Conservation (phyloP, 2,329 filamentous ascomycete species). For the Colletotrichum lupini region DNA sequence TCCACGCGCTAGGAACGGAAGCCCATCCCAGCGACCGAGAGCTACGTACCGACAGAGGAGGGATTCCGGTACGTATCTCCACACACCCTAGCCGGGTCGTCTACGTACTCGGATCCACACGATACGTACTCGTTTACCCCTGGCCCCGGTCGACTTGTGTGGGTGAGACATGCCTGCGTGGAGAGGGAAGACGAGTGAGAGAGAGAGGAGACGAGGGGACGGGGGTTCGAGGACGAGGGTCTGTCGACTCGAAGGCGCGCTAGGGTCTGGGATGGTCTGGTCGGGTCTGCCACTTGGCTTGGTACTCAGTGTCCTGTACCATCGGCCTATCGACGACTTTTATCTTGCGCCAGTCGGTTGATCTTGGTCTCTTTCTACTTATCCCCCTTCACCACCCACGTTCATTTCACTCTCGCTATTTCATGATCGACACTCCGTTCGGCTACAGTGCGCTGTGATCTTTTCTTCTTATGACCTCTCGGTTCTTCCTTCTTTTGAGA, state of each 20-base stretch:
- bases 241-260: conserved; percentile 41
- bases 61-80: conserved; percentile 8
- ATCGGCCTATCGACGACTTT: conserved; percentile 50
- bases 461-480: conserved; percentile 59
- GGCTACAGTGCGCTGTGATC: conserved; percentile 55
- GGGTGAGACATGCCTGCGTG: conserved; percentile 61
- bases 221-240: conserved; percentile 40
- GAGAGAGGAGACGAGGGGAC: conserved; percentile 37
- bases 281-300: conserved; percentile 22
- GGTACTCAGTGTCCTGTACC: conserved; percentile 32
- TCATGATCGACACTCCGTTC: conserved; percentile 61
- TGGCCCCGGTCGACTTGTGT: conserved; percentile 53
- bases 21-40: conserved; percentile 24
- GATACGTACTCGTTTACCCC: conserved; percentile 12
- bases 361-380: conserved; percentile 59
- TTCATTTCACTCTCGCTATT: conserved; percentile 50
- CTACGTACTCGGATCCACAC: conserved; percentile 23
- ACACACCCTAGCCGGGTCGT: not conserved
- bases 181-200: conserved; percentile 43
- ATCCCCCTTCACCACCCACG: conserved; percentile 59
- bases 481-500: conserved; percentile 62
- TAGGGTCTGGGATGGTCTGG: conserved; percentile 39
- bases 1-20: conserved; percentile 27
- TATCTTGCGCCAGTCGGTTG: conserved; percentile 49
- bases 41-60: not conserved